Evolutionary conservation across 306 rosid species (phyloP).

Genomic region (Psophocarpus tetragonolobus): DNA sequence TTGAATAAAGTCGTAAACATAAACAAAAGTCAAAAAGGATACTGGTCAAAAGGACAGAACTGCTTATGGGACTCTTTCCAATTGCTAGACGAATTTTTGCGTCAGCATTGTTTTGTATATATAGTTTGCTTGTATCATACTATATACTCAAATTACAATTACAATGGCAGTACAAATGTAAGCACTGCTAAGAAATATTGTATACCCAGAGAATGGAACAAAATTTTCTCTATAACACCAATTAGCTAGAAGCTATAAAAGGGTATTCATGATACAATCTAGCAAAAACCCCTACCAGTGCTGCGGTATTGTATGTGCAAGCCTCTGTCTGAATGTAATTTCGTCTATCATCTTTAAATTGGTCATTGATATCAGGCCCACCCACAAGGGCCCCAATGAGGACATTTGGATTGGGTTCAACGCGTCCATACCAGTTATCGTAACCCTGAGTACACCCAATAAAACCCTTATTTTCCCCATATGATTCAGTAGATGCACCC

Average conservation of each 20-base stretch:
- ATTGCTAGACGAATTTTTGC: background rate
- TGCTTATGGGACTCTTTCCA: background rate
- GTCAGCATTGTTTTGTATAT: background rate
- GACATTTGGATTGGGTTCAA: slow-evolving; percentile 59
- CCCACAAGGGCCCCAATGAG: slow-evolving; percentile 79
- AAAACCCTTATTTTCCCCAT: slow-evolving; percentile 48
- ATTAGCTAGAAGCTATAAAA: slow-evolving; percentile 28
- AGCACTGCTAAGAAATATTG: background rate
- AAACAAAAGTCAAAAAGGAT: background rate
- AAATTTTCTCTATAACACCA: background rate
- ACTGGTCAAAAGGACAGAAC: background rate
- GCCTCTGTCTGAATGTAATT: slow-evolving; percentile 80
- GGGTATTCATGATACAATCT: slow-evolving; percentile 40
- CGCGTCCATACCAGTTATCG: slow-evolving; percentile 61
- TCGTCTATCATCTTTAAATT: slow-evolving; percentile 57
- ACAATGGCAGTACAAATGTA: background rate
- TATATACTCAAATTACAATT: background rate
- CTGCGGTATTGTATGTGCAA: slow-evolving; percentile 81
- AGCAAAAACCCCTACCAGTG: slow-evolving; percentile 74
- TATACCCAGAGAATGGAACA: background rate
- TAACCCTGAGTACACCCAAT: slow-evolving; percentile 85
- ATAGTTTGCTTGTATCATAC: background rate
- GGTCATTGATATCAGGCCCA: slow-evolving; percentile 66
- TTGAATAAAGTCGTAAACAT: background rate
- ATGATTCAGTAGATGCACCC: slow-evolving; percentile 77